Conservation (phyloP, 192 early-diverging fungal species). For the Gamsiella multidivaricata region DNA sequence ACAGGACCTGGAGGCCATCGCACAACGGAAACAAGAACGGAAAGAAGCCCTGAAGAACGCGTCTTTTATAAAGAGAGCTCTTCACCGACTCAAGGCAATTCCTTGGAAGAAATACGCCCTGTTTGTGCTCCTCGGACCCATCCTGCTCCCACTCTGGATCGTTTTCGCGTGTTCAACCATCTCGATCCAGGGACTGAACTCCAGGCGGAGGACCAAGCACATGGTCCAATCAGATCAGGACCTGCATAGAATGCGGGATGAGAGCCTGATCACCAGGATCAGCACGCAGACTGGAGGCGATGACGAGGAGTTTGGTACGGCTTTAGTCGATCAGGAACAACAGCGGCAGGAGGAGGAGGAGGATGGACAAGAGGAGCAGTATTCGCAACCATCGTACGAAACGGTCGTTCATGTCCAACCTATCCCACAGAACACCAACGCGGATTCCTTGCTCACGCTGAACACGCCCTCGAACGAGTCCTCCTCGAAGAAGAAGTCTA, state of each 20-base stretch:
- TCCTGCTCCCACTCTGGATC: conserved; percentile 53
- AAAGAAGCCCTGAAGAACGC: background rate
- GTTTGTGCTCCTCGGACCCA: conserved; percentile 18
- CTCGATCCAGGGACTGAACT: conserved; percentile 47
- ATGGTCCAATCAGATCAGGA: background rate
- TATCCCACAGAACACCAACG: background rate
- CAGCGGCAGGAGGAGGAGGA: background rate
- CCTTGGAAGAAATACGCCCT: conserved; percentile 32
- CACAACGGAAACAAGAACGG: conserved; percentile 4
- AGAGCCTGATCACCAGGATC: background rate
- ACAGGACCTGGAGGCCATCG: conserved; percentile 17
- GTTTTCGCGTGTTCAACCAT: conserved; percentile 41
- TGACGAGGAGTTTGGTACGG: too few species aligned
- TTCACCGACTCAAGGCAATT: conserved; percentile 5
- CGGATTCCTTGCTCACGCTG: background rate
- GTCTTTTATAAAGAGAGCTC: conserved; percentile 4
- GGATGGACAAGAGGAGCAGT: background rate
- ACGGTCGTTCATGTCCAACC: background rate
- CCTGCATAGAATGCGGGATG: conserved; percentile 13
- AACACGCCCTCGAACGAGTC: background rate
- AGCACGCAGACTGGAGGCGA: background rate
- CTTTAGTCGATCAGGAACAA: too few species aligned
- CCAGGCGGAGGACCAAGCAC: conserved; percentile 37
- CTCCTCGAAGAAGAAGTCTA: background rate
- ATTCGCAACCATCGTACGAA: background rate